A percentile compares a stretch with the other conserved stretches of the same genome.
phyloP scores from a whole-genome alignment of 768 basidiomycete genomes.

The Mycena rosella region DNA sequence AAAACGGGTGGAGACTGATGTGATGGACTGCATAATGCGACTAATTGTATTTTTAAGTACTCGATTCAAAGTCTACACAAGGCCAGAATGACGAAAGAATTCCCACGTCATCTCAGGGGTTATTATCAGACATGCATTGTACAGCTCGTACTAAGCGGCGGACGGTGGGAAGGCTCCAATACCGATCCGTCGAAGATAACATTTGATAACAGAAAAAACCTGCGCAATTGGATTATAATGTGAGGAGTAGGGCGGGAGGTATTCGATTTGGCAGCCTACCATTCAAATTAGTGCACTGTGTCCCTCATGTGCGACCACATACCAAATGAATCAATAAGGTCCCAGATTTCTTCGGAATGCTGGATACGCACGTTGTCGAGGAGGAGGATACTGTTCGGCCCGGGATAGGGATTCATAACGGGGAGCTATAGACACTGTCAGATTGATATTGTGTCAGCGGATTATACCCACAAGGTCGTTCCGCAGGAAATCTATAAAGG shows the following conservation, averaged over 20 bases:
- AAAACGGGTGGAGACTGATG: no score
- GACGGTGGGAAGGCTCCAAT: background rate
- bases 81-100: conserved; percentile 9
- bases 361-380: conserved; percentile 45
- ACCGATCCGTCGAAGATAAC: conserved; percentile 30
- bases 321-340: conserved; percentile 37
- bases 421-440: conserved; percentile 28
- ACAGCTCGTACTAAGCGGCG: conserved; percentile 16
- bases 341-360: conserved; percentile 37
- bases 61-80: no score
- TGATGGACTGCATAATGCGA: no score
- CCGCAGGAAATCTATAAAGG: no score
- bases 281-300: no score
- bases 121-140: conserved; percentile 11
- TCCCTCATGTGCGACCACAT: no score
- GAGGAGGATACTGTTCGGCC: conserved; percentile 39
- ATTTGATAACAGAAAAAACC: conserved; percentile 44
- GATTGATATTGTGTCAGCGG: no score
- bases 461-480: no score
- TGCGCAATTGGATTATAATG: conserved; percentile 49
- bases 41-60: no score
- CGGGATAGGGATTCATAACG: conserved; percentile 38
- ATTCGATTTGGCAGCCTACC: conserved; percentile 41
- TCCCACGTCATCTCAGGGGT: conserved; percentile 23
- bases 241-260: conserved; percentile 48